Conservation (phyloP, 345 rosid genomes). For the Noccaea bulbosa region DNA sequence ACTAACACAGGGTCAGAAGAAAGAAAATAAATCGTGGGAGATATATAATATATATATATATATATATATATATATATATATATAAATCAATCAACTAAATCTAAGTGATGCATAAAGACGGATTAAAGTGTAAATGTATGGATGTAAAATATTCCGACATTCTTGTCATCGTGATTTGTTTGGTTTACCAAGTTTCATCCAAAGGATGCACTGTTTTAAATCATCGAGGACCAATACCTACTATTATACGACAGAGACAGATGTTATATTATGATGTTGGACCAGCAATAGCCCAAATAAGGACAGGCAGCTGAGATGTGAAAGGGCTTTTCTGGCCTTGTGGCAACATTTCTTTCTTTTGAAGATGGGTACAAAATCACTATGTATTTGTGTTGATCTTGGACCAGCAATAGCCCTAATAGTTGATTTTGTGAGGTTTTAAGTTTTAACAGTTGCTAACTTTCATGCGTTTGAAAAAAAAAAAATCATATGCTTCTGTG, state of each 20-base stretch:
- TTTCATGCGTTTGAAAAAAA: background rate
- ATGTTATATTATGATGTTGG: background rate
- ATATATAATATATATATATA: too few relatives aligned
- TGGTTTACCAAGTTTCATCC: background rate
- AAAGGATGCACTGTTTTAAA: background rate
- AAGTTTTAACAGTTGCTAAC: background rate
- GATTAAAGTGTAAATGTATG: background rate
- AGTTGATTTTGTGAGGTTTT: background rate
- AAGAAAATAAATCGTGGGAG: background rate
- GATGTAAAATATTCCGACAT: constrained; percentile 5
- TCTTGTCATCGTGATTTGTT: constrained; percentile 17
- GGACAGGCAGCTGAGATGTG: background rate
- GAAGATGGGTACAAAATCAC: background rate
- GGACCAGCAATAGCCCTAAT: too few relatives aligned
- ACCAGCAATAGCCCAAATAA: constrained; percentile 19
- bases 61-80: background rate
- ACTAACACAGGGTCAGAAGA: background rate
- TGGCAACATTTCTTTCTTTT: background rate
- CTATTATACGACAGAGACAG: too few relatives aligned
- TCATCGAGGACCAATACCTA: background rate
- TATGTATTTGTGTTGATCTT: too few relatives aligned
- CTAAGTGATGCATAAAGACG: too few relatives aligned
- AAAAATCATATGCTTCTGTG: too few relatives aligned
- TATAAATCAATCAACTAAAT: background rate
- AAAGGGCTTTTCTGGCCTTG: constrained; percentile 8